A percentile compares a stretch with the other conserved stretches of the same genome.
Evolutionary conservation across 2,329 filamentous ascomycete genomes (phyloP).

Genomic region (Neofusicoccum sp.): DNA sequence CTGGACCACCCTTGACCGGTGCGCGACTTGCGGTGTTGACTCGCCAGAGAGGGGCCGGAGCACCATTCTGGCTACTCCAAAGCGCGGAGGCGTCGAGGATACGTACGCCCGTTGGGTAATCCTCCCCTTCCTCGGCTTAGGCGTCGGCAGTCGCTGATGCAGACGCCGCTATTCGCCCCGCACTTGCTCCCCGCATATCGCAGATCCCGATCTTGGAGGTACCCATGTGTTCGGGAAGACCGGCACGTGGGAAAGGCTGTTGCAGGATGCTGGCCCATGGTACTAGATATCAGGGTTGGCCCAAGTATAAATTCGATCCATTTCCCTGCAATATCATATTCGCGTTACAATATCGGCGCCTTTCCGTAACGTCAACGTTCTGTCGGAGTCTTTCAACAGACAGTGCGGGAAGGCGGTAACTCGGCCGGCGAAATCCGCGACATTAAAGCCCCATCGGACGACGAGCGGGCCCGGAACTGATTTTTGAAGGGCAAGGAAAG

Average conservation of each 20-base stretch:
- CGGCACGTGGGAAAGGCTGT: no score
- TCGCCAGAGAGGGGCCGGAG: neutral
- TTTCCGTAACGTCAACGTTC: neutral
- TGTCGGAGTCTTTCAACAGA: neutral
- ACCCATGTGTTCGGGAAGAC: no score
- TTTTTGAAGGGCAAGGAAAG: neutral
- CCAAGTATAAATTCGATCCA: neutral
- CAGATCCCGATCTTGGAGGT: neutral
- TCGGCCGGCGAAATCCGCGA: conserved; percentile 9
- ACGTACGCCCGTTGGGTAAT: neutral
- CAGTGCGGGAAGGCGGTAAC: neutral
- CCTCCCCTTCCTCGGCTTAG: neutral
- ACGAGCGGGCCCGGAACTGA: neutral
- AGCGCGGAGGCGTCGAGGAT: neutral
- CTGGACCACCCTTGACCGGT: neutral
- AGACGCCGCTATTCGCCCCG: neutral
- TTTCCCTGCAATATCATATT: neutral
- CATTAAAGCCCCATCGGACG: neutral
- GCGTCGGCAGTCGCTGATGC: neutral
- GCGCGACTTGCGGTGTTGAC: neutral
- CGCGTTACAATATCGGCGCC: neutral
- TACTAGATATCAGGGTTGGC: no score
- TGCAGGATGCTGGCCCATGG: no score
- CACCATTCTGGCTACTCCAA: no score
- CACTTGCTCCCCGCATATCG: neutral